A percentile compares a stretch with the other conserved stretches of the same genome.
Conservation (phyloP, 495 filamentous ascomycete genomes). For the Penicillium verhagenii region DNA sequence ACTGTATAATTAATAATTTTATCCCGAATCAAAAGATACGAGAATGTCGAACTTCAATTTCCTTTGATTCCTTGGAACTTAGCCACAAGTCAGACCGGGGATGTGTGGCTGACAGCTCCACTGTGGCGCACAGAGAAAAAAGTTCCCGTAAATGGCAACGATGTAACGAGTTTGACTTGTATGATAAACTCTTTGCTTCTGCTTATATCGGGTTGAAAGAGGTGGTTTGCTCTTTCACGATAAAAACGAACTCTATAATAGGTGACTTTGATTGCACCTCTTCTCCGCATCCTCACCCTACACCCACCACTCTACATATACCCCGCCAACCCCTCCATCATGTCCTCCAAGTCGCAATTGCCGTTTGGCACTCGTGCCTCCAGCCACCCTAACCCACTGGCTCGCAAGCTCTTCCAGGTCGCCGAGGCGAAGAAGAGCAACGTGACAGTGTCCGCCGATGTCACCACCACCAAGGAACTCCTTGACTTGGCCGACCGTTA, state of each 20-base stretch:
- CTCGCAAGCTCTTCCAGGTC: slow-evolving; percentile 44
- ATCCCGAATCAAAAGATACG: neutral
- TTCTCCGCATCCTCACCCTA: neutral
- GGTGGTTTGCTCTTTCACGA: neutral
- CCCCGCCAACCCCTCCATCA: slow-evolving; percentile 34
- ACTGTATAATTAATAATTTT: neutral
- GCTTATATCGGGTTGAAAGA: neutral
- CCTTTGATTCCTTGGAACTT: neutral
- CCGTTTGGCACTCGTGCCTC: slow-evolving; percentile 42
- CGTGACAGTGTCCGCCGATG: slow-evolving; percentile 51
- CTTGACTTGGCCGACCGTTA: slow-evolving; percentile 48
- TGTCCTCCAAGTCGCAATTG: slow-evolving; percentile 50
- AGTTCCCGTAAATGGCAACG: slow-evolving; percentile 12
- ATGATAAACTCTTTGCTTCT: neutral
- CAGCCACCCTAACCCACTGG: slow-evolving; percentile 46
- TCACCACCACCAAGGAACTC: slow-evolving; percentile 47
- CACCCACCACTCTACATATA: neutral
- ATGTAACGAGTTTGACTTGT: neutral
- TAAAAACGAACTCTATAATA: neutral
- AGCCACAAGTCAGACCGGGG: neutral
- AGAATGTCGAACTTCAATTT: too few relatives aligned
- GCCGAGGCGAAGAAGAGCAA: slow-evolving; percentile 51
- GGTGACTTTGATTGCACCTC: neutral
- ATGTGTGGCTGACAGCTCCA: slow-evolving; percentile 13
- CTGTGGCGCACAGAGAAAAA: slow-evolving; percentile 22